phyloP scores from a whole-genome alignment of 2,329 filamentous ascomycete species.

The Cercospora sp. region DNA sequence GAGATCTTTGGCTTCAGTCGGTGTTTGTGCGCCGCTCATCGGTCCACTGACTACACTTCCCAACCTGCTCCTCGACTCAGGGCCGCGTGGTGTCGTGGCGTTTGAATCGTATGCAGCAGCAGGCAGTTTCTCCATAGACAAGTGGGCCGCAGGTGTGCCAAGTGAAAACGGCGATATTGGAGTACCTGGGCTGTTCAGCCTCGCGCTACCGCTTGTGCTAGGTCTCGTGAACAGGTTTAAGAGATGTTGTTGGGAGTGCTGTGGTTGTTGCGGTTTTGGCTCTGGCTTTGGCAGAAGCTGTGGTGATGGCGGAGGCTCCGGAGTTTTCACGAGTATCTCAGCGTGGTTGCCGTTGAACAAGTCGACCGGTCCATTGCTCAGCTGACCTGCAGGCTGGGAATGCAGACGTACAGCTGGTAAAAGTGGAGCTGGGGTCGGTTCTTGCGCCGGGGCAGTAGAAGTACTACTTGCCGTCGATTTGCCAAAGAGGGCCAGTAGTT shows the following conservation, averaged over 20 bases:
- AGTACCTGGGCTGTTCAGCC: slow-evolving; percentile 30
- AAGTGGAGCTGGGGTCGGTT: background rate
- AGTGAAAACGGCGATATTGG: slow-evolving; percentile 38
- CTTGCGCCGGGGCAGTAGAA: slow-evolving; percentile 1
- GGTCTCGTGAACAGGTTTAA: slow-evolving; percentile 35
- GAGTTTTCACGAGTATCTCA: slow-evolving; percentile 18
- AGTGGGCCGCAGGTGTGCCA: slow-evolving; percentile 30
- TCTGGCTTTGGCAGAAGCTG: slow-evolving; percentile 28
- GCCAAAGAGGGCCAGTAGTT: slow-evolving; percentile 35
- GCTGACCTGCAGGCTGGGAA: slow-evolving; percentile 5
- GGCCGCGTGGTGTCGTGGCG: background rate
- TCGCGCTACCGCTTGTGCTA: slow-evolving; percentile 7
- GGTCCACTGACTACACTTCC: slow-evolving; percentile 30
- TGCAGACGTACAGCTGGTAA: background rate
- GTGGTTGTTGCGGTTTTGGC: slow-evolving; percentile 15
- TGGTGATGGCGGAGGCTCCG: slow-evolving; percentile 33
- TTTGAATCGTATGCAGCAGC: slow-evolving; percentile 10
- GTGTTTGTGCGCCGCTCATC: slow-evolving; percentile 26
- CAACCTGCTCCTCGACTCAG: slow-evolving; percentile 20
- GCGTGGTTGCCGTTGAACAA: slow-evolving; percentile 21
- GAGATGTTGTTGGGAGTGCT: slow-evolving; percentile 29
- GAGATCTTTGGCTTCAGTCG: slow-evolving; percentile 39
- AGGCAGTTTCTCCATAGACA: slow-evolving; percentile 18
- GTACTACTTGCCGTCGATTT: slow-evolving; percentile 18
- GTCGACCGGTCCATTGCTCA: slow-evolving; percentile 19